Base-by-base conservation (phyloP, 2,329 filamentous ascomycete species). In the Cladosporium sp. region DNA sequence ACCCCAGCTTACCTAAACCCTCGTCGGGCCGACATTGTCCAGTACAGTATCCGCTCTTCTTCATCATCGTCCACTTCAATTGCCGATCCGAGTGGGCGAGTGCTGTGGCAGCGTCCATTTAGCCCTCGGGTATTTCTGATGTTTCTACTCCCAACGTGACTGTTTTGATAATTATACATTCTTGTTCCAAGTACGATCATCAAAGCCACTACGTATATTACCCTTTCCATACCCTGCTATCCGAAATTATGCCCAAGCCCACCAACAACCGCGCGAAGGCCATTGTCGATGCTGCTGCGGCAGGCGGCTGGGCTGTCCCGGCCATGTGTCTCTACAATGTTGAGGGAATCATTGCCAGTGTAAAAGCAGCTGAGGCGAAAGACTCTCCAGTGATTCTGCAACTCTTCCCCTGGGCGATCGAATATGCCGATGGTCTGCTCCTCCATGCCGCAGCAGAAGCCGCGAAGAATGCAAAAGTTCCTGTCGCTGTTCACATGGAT, bases 331-430 rank as follows among this genome's bases (percentile, higher is more conserved):
- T 54, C 34, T 59, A 59, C 51, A 70, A 68, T 47, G 52, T 69
- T 55, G 68, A 70, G 51, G 61, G 63, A 37, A 66, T 70, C 50
- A 58, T 70, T 37, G 67, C 63, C 20, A 55, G 63, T n/a, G 60
- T 69, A 17, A 59, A 63, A n/a, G 68, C 66, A n/a, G 68, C 67
- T 37, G 68, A 70, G 22, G 60, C 61, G n/a, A 64, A 64, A 17
- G 54, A 62, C n/a, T 69, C 67, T 6, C 67, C 68, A 14, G 54
- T 66, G 15, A 67, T 68, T 12, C 42, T 69, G 34, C 66, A 68
- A 55, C 60, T 70, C 20, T 70, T 69, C 60, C 68, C 68, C 1
- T 70, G 67, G 67, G 65, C 66, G 8, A 66, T 69, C 47, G 63
- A 60, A 22, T 67, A 64, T 47, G 60, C 59, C 40, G 62, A 67